phyloP scores from a whole-genome alignment of 1,139 yeast genomes.

The Scheffersomyces stambukii region DNA sequence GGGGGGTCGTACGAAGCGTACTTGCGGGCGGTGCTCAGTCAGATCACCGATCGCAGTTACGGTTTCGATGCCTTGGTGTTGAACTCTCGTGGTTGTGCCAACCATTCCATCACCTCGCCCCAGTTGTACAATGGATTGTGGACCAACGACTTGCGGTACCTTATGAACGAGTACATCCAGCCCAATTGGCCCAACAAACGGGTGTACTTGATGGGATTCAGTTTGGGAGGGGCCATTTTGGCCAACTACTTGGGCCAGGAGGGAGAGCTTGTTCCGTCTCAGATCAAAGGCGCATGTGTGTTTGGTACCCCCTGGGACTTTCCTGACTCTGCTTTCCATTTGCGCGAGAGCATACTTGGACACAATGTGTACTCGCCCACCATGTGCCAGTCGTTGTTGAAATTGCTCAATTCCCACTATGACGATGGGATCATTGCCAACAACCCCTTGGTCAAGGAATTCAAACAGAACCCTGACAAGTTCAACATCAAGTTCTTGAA shows the following conservation, averaged over 20 bases:
- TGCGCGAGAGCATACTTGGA: conserved; percentile 41
- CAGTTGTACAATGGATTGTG: conserved; percentile 57
- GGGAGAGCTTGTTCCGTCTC: conserved; percentile 26
- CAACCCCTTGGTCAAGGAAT: conserved; percentile 25
- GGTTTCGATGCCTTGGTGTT: conserved; percentile 52
- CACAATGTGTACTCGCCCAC: conserved; percentile 48
- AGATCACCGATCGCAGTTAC: conserved; percentile 28
- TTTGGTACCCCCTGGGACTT: conserved; percentile 60
- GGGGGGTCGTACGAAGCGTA: conserved; percentile 64
- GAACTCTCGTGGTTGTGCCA: conserved; percentile 59
- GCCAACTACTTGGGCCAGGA: conserved; percentile 57
- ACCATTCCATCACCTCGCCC: conserved; percentile 55
- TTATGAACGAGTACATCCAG: conserved; percentile 44
- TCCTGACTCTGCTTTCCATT: conserved; percentile 39
- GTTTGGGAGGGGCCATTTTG: conserved; percentile 54
- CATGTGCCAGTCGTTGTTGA: conserved; percentile 47
- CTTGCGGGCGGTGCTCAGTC: conserved; percentile 40
- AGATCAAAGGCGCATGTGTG: conserved; percentile 46
- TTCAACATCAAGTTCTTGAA: conserved; percentile 29
- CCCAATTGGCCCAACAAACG: conserved; percentile 47
- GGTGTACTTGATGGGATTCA: conserved; percentile 51
- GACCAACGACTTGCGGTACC: conserved; percentile 58
- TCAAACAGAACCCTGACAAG: conserved; percentile 27
- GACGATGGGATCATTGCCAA: conserved; percentile 21
- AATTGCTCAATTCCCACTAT: conserved; percentile 42